These are phyloP conservation scores for Botrytis medusae DNA, from an alignment of 2,329 filamentous ascomycete species.

Conservation along the genomic window DNA sequence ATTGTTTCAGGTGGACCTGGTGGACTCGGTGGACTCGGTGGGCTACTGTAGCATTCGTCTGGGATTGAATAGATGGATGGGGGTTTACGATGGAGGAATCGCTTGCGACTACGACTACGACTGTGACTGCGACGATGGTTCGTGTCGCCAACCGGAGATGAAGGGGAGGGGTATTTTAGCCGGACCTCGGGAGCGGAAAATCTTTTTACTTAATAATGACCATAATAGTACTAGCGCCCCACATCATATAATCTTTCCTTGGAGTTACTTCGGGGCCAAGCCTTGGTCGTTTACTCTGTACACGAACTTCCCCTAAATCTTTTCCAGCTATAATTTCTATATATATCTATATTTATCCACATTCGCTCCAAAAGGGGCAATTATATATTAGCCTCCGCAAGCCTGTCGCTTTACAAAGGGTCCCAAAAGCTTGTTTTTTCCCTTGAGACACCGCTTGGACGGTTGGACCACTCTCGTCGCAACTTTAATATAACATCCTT, in stretches of 20 bases:
- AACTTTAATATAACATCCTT: conserved; percentile 18
- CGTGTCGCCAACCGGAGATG: not conserved
- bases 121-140: not conserved
- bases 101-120: not conserved
- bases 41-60: not conserved
- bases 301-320: not conserved
- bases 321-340: not conserved
- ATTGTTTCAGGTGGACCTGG: not conserved
- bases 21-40: not conserved
- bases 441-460: not conserved
- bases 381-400: not conserved
- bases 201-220: not conserved
- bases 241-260: not conserved
- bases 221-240: not conserved
- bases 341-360: not conserved
- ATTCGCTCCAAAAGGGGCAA: not conserved
- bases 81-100: not conserved
- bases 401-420: not conserved
- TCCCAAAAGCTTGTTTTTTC: conserved; percentile 7
- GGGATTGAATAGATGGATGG: not conserved
- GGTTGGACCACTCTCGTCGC: not conserved
- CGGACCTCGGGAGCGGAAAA: not conserved
- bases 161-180: not conserved
- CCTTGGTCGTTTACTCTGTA: not conserved
- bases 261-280: not conserved